A percentile compares a stretch with the other conserved stretches of the same genome.
Conservation (phyloP, 139 green algal species). For the Closterium sp. region DNA sequence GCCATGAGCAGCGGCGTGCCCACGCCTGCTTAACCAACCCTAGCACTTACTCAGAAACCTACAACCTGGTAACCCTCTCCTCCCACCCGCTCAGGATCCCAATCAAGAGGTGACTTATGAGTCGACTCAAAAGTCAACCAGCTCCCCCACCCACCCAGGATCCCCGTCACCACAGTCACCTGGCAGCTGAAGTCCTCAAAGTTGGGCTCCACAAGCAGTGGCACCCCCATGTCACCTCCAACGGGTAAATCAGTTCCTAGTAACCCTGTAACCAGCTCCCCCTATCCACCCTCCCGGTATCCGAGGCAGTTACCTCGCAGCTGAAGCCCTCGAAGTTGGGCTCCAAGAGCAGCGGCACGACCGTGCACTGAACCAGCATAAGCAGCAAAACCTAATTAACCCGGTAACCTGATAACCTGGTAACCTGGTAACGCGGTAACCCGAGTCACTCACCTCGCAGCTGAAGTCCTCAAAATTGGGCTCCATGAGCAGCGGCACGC, state of each 20-base stretch:
- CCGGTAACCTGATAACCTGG: too few relatives aligned
- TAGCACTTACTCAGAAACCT: too few relatives aligned
- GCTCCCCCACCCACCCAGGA: too few relatives aligned
- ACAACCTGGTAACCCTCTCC: too few relatives aligned
- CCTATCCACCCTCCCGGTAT: too few relatives aligned
- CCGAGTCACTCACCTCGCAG: constrained; percentile 21
- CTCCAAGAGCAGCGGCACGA: constrained; percentile 29
- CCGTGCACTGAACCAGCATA: constrained; percentile 11
- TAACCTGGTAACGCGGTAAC: background rate
- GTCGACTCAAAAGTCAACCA: background rate
- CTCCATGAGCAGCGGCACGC: constrained; percentile 36
- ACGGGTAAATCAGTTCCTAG: too few relatives aligned
- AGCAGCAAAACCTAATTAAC: too few relatives aligned
- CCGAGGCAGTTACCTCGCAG: constrained; percentile 19
- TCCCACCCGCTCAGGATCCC: too few relatives aligned
- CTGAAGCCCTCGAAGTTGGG: constrained; percentile 47
- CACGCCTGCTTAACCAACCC: too few relatives aligned
- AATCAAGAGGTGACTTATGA: too few relatives aligned
- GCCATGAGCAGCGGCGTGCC: too few relatives aligned
- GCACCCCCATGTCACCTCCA: constrained; percentile 32
- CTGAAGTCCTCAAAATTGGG: constrained; percentile 49
- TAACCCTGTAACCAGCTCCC: too few relatives aligned
- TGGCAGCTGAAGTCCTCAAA: constrained; percentile 44
- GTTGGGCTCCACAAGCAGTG: constrained; percentile 38
- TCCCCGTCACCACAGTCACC: background rate